phyloP scores from a whole-genome alignment of 2,329 filamentous ascomycete genomes.

The Verticillium klebahnii region DNA sequence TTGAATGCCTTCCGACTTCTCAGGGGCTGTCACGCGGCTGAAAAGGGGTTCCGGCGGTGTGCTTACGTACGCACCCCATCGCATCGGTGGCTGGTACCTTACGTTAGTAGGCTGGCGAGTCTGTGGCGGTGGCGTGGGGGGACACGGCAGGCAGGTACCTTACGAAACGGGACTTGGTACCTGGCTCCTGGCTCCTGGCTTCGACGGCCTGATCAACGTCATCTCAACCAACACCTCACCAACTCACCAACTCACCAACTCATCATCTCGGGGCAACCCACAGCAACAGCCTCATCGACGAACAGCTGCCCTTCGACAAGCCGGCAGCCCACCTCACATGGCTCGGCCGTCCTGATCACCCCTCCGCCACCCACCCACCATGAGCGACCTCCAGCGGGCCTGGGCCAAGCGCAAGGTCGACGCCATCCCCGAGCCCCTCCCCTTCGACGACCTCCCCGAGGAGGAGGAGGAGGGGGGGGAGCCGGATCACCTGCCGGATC shows the following conservation, averaged over 20 bases:
- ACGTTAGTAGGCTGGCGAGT: background rate
- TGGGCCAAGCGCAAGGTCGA: conserved; percentile 74
- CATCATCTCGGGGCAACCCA: background rate
- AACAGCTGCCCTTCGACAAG: background rate
- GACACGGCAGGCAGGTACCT: too few relatives aligned
- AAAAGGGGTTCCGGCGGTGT: too few relatives aligned
- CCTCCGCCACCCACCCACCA: conserved; percentile 28
- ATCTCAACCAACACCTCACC: background rate
- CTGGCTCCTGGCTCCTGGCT: background rate
- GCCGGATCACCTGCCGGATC: conserved; percentile 38
- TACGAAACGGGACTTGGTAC: background rate
- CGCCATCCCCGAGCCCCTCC: conserved; percentile 44
- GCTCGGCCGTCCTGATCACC: background rate
- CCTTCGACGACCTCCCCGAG: conserved; percentile 50
- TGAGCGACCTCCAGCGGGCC: conserved; percentile 77
- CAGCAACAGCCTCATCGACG: background rate
- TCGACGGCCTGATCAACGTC: background rate
- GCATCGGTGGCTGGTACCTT: too few relatives aligned
- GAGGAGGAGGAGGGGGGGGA: conserved; percentile 25
- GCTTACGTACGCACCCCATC: too few relatives aligned
- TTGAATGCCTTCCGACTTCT: too few relatives aligned
- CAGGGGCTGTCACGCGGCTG: too few relatives aligned
- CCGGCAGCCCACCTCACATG: too few relatives aligned
- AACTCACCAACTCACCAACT: background rate
- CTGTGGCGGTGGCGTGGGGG: too few relatives aligned